Base-by-base conservation (phyloP, 2,329 filamentous ascomycete genomes). In the Alternaria infectoria region DNA sequence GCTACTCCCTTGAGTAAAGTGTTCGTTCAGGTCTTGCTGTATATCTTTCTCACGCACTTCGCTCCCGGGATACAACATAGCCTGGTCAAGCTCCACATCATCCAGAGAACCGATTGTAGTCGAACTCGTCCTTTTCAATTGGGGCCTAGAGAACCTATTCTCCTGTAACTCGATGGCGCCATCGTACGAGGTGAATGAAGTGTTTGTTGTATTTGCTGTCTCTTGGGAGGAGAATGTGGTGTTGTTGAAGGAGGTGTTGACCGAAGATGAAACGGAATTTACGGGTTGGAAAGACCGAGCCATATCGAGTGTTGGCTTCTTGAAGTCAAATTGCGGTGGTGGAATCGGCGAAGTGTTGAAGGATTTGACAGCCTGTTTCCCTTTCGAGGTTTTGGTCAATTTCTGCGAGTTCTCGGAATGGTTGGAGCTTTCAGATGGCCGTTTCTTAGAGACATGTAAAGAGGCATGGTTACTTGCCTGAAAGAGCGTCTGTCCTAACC, bases 391-490 rank as follows among this genome's bases (percentile, higher is more conserved):
- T 54, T 68, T 75, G 13, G 74, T 74, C 60, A 74, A 67, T 60
- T 78, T 78, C 30, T 70, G 64, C 6, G 74, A 69, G n/a, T 50
- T 70, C 23, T 54, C 67, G 62, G 65, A 64, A 10, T 65, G 65
- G 54, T 56, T 51, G 9, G 60, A 73, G 46, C 64, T 58, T 19
- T 74, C 66, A 7, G 65, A 75, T 8, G 63, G 58, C 43, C 75
- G 65, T 49, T 79, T 79, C 28, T 57, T 72, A 5, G 55, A 46
- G 13, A 30, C 61, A 45, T 61, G 57, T 23, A 65, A 69, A 15
- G 62, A 69, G 51, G 71, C 52, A 55, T 60, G 67, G 13, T 64
- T 65, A 74, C 74, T 77, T 70, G 74, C 72, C 68, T 76, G 65
- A 13, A 62, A 58, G 32, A 69, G 68, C 57, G 70, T 59, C 46